Percentiles rank a stretch among this genome's conserved stretches.
Conservation (phyloP, 164 flowering plant genomes). For the Warburgia ugandensis region DNA sequence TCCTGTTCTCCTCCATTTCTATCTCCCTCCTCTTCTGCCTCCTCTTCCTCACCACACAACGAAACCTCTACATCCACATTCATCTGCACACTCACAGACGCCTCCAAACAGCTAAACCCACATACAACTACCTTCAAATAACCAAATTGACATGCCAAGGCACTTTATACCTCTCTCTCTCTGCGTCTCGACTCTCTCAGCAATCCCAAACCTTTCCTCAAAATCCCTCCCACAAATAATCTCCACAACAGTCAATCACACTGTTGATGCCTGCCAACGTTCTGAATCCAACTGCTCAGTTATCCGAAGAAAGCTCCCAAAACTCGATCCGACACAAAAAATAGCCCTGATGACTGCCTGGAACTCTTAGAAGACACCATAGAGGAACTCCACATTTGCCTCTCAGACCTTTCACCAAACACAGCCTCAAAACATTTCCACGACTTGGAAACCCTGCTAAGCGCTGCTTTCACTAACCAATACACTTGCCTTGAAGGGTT, state of each 20-base stretch:
- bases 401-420: slow-evolving; percentile 32
- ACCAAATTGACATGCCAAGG: slow-evolving; percentile 55
- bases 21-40: slow-evolving; percentile 12
- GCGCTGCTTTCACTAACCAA: slow-evolving; percentile 85
- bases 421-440: slow-evolving; percentile 18
- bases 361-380: slow-evolving; percentile 56
- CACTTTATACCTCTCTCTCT: slow-evolving; percentile 61
- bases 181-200: slow-evolving; percentile 60
- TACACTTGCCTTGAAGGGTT: slow-evolving; percentile 89
- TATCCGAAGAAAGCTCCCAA: slow-evolving; percentile 18
- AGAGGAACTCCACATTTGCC: slow-evolving; percentile 28
- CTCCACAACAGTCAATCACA: slow-evolving; percentile 30
- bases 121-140: slow-evolving; percentile 31
- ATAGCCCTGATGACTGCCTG: slow-evolving; percentile 67
- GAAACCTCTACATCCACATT: too few relatives aligned
- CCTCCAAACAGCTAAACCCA: slow-evolving; percentile 17
- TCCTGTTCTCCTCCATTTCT: slow-evolving; percentile 9
- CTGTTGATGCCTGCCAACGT: slow-evolving; percentile 30
- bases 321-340: slow-evolving; percentile 24
- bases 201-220: slow-evolving; percentile 41
- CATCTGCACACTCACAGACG: too few relatives aligned
- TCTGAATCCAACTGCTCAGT: slow-evolving; percentile 43
- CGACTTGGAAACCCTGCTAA: slow-evolving; percentile 51
- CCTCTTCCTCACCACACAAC: slow-evolving; percentile 7
- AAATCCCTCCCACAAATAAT: slow-evolving; percentile 50